Evolutionary conservation across 2,329 filamentous ascomycete species (phyloP), one percentile per base, ranked within the genome.

Genomic region (Byssothecium circinans): DNA sequence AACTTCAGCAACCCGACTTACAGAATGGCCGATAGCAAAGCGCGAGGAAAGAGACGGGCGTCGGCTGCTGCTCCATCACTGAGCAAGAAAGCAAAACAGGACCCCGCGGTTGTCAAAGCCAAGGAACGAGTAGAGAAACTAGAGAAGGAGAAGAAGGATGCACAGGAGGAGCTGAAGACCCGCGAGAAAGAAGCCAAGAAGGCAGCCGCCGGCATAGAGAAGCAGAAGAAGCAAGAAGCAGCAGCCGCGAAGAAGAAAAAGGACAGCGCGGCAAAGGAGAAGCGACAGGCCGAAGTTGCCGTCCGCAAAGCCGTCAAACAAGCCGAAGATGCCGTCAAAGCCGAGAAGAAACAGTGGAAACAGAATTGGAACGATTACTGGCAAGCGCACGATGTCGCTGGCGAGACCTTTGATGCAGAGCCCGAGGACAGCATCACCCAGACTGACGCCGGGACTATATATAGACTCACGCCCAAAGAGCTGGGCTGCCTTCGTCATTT

Each of bases 401-500:
- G 40, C 15, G 47, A 39, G 22, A 40, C 30, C n/a, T 38, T 37
- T 1, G 42, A 22, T 30, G 35, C 38, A 12, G 10, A 17, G 25
- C 2, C 20, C 15, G 4, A 38, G 14, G 44, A 33, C 1, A 32
- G 29, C 29, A 56, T 58, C 35, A 58, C 51, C 4, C 56, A 58
- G 17, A 54, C 45, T 2, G 50, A 57, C n/a, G 46, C 43, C 2
- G 15, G 42, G 12, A 49, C 53, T 22, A 46, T 49, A 14, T 58
- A 57, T n/a, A 47, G 43, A 2, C 23, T 58, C 23, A 58, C 54
- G 42, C 47, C 47, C 15, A 49, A 43, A 14, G 53, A 55, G 2
- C 15, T 58, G 22, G 22, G 2, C 1, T 34, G 40, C 2, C 11
- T 57, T 2, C 20, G 20, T 11, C 46, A 52, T 20, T 54, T 45